Percentiles rank a stretch among this genome's conserved stretches.
Conservation (phyloP, 1,284 basidiomycete genomes). For the Inonotus obliquus region DNA sequence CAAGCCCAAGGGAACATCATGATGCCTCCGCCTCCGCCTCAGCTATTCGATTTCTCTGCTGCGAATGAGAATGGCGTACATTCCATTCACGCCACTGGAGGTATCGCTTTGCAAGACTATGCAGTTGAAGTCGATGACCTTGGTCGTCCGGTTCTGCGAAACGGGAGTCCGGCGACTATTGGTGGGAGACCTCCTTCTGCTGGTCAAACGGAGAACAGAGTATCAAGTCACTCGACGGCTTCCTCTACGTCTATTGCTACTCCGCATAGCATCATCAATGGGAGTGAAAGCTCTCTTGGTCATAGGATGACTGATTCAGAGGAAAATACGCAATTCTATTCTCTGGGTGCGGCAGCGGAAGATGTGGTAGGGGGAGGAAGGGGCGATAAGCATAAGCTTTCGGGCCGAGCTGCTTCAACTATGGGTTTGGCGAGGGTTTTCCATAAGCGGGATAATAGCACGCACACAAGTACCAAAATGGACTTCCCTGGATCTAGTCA, state of each 20-base stretch:
- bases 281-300: not conserved
- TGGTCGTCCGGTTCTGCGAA: slow-evolving; percentile 20
- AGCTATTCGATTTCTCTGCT: slow-evolving; percentile 44
- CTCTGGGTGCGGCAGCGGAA: slow-evolving; percentile 1
- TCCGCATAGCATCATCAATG: slow-evolving; percentile 14
- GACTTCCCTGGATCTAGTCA: slow-evolving; percentile 20
- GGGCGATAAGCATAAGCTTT: slow-evolving; percentile 5
- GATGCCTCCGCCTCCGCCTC: slow-evolving; percentile 26
- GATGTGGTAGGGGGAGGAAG: not conserved
- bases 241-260: slow-evolving; percentile 17
- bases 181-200: not conserved
- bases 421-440: slow-evolving; percentile 12
- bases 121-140: slow-evolving; percentile 38
- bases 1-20: not conserved
- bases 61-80: slow-evolving; percentile 42
- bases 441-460: slow-evolving; percentile 9
- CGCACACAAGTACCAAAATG: slow-evolving; percentile 27
- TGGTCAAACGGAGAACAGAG: slow-evolving; percentile 1
- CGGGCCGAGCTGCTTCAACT: slow-evolving; percentile 9
- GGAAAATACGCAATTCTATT: slow-evolving; percentile 8
- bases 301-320: slow-evolving; percentile 8
- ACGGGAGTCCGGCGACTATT: not conserved
- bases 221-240: slow-evolving; percentile 12
- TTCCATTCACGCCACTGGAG: slow-evolving; percentile 38
- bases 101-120: slow-evolving; percentile 39